Conservation (phyloP, 257 asterid genomes). For the Ocimum tenuiflorum region DNA sequence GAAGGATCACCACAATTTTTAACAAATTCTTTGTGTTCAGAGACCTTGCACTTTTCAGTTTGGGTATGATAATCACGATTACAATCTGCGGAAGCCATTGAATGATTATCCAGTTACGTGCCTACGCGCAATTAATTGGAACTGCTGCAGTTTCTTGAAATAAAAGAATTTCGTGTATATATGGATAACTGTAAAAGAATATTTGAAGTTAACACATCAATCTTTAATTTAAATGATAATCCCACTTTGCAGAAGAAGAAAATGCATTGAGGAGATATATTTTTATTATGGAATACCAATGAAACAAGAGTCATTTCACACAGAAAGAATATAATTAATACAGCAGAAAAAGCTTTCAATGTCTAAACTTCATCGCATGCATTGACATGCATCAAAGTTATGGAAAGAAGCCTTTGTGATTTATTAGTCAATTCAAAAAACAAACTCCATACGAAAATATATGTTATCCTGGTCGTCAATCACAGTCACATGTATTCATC, state of each 20-base stretch:
- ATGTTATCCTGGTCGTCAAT: not conserved
- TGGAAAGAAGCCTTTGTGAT: too few species aligned
- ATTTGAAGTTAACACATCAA: not conserved
- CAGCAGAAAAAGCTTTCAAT: not conserved
- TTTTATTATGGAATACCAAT: too few species aligned
- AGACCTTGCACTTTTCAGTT: conserved; percentile 56
- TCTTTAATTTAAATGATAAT: not conserved
- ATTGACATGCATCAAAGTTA: not conserved
- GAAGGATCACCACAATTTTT: conserved; percentile 60
- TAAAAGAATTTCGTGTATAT: not conserved
- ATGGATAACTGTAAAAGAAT: not conserved
- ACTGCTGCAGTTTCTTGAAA: not conserved
- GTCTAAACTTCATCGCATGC: not conserved
- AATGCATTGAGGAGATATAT: not conserved
- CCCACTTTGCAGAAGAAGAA: not conserved
- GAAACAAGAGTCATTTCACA: not conserved
- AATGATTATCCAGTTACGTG: conserved; percentile 8
- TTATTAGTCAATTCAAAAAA: too few species aligned
- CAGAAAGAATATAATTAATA: not conserved
- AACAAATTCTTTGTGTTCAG: conserved; percentile 67
- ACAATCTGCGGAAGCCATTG: conserved; percentile 42
- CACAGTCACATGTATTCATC: not conserved
- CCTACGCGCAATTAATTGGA: not conserved
- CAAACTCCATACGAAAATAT: not conserved
- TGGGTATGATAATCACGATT: conserved; percentile 52